These are phyloP conservation scores for Lactarius sanguifluus DNA, from an alignment of 768 basidiomycete species.

Conservation along the genomic window DNA sequence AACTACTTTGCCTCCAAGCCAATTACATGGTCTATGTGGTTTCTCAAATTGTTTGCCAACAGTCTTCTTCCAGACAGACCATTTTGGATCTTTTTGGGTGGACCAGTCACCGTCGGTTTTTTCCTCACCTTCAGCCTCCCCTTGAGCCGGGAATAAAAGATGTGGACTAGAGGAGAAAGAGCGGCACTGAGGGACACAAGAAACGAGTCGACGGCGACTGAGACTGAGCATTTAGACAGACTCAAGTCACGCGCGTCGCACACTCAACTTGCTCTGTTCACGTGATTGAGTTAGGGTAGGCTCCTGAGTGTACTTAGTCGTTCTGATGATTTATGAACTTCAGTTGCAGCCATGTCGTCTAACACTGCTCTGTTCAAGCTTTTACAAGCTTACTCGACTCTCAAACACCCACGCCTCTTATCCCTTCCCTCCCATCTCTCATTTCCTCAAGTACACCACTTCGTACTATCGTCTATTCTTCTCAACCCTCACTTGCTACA, in stretches of 20 bases:
- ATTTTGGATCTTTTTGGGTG: conserved; percentile 7
- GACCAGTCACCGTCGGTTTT: conserved; percentile 29
- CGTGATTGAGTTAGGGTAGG: conserved; percentile 23
- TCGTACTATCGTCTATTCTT: conserved; percentile 54
- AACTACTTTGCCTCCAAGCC: conserved; percentile 61
- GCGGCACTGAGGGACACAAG: conserved; percentile 1
- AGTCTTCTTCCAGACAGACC: conserved; percentile 18
- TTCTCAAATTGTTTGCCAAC: conserved; percentile 26
- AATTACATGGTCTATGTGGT: conserved; percentile 47
- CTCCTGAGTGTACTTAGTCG: conserved; percentile 5
- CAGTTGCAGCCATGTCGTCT: neutral
- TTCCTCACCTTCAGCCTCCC: neutral
- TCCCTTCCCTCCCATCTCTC: conserved; percentile 42
- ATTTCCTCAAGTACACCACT: conserved; percentile 48
- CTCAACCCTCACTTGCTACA: conserved; percentile 49
- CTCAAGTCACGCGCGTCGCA: neutral
- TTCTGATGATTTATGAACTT: neutral
- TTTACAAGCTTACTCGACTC: conserved; percentile 52
- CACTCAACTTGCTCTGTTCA: neutral
- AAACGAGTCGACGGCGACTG: conserved; percentile 5
- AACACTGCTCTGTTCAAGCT: conserved; percentile 41
- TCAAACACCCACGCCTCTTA: conserved; percentile 47
- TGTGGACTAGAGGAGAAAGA: conserved; percentile 5
- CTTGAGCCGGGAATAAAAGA: neutral
- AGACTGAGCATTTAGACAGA: conserved; percentile 15